Base-by-base conservation (phyloP, 768 basidiomycete genomes). In the Xanthoconium stramineum region DNA sequence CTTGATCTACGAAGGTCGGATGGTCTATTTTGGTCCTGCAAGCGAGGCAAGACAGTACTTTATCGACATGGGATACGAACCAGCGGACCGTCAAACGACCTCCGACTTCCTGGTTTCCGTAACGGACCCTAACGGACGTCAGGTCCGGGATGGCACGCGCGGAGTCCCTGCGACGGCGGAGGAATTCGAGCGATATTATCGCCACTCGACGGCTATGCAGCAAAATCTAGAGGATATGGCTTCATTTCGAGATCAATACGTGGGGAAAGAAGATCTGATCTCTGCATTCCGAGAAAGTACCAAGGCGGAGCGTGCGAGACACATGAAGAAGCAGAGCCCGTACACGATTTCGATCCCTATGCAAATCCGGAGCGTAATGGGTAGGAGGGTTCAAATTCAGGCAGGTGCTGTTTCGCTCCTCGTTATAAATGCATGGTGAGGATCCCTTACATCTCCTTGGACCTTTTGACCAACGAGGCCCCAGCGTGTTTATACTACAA, bases 71-170 rank as follows among this genome's bases (percentile, higher is more conserved):
- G 83, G 83, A 15, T 83, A 78, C 63, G 70, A 75, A 56, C 82
- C 83, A 11, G 75, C 75, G 12, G 74, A 82, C 54, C 71, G 84
- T 13, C 85, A 86, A 68, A 85, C 83, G 2, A 83, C 83, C 0
- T 79, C 84, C 19, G 84, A 86, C 58, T 86, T 83, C 70, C 70
- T 86, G 44, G 81, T 84, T 30, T 62, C 69, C 3, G 83, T 85
- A 3, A 88, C 87, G 2, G 84, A 89, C 59, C 82, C 85, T 2
- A 75, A 77, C 35, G 85, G 80, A 0, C 85, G 89, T 35, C 81
- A 75, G 13, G 63, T 76, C 5, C 80, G 81, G 28, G 56, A 72
- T 0, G 59, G 53, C 1, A 28, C 56, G 39, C 14, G 9, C 15
- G 53, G 49, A 70, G 75, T 28, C 65, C 77, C 59, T 2, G 74